A percentile compares a stretch with the other conserved stretches of the same genome.
Conservation (phyloP, 1,284 basidiomycete genomes). For the Austroboletus novae-zelandiae region DNA sequence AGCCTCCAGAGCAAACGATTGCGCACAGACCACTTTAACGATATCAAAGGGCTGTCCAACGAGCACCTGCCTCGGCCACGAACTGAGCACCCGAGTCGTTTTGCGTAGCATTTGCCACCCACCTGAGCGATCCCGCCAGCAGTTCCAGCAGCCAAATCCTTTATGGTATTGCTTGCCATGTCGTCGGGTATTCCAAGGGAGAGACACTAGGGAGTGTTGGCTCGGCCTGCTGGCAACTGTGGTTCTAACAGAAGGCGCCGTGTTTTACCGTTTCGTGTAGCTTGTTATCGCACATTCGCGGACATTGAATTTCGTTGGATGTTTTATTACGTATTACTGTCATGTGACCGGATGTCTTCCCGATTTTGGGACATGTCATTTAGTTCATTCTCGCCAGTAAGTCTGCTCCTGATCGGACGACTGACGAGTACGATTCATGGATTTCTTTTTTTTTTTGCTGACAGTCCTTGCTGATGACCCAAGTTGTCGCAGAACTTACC, state of each 20-base stretch:
- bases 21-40: slow-evolving; percentile 81
- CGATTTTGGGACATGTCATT: slow-evolving; percentile 4
- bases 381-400: slow-evolving; percentile 6
- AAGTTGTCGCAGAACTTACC: slow-evolving; percentile 5
- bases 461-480: slow-evolving; percentile 16
- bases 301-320: slow-evolving; percentile 10
- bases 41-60: slow-evolving; percentile 97
- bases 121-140: slow-evolving; percentile 89
- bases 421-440: slow-evolving; percentile 11
- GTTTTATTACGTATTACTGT: too few relatives aligned
- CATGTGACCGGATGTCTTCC: slow-evolving; percentile 20
- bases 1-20: neutral
- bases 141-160: slow-evolving; percentile 85
- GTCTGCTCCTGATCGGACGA: slow-evolving; percentile 6
- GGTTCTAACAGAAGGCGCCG: neutral
- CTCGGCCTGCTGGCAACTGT: neutral
- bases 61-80: slow-evolving; percentile 55
- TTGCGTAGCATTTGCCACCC: slow-evolving; percentile 10
- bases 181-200: slow-evolving; percentile 10
- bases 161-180: slow-evolving; percentile 53
- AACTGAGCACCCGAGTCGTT: slow-evolving; percentile 2
- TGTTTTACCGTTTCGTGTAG: neutral
- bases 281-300: slow-evolving; percentile 19
- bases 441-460: neutral
- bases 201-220: neutral